Evolutionary conservation across 2,329 filamentous ascomycete genomes (phyloP).

Genomic region (Talaromyces funiculosus): DNA sequence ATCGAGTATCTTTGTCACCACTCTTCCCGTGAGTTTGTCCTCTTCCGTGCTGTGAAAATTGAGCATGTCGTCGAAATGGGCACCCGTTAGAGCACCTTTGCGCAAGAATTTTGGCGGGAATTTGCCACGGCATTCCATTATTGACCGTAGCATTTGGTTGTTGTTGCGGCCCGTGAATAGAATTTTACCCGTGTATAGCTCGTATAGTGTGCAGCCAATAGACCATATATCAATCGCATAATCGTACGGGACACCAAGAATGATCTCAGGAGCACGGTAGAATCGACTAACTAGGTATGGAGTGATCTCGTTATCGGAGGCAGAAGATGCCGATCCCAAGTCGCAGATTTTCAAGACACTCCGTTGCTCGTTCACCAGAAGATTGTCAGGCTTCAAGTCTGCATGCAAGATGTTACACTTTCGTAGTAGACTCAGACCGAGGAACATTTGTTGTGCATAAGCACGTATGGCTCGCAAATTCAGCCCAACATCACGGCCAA

Average conservation of each 20-base stretch:
- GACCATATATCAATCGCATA: slow-evolving; percentile 97
- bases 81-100: slow-evolving; percentile 66
- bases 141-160: slow-evolving; percentile 94
- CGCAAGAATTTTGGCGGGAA: slow-evolving; percentile 85
- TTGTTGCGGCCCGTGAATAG: slow-evolving; percentile 92
- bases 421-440: slow-evolving; percentile 78
- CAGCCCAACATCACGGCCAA: slow-evolving; percentile 88
- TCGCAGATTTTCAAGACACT: slow-evolving; percentile 92
- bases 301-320: slow-evolving; percentile 84
- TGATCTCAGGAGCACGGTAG: slow-evolving; percentile 94
- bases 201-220: slow-evolving; percentile 92
- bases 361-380: slow-evolving; percentile 78
- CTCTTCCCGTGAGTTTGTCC: slow-evolving; percentile 81
- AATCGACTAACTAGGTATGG: slow-evolving; percentile 96
- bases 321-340: slow-evolving; percentile 89
- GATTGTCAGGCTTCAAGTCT: slow-evolving; percentile 96
- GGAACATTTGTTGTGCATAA: slow-evolving; percentile 92
- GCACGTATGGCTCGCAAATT: slow-evolving; percentile 79
- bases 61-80: slow-evolving; percentile 78
- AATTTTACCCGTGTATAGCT: slow-evolving; percentile 96
- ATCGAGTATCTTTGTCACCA: slow-evolving; percentile 45
- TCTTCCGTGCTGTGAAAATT: slow-evolving; percentile 81
- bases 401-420: slow-evolving; percentile 93
- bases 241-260: slow-evolving; percentile 92
- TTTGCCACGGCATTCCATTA: slow-evolving; percentile 93